Evolutionary conservation across 176 grass and related monocot genomes (phyloP), one percentile per base, ranked within the genome.

Genomic region (Juncus inflexus): DNA sequence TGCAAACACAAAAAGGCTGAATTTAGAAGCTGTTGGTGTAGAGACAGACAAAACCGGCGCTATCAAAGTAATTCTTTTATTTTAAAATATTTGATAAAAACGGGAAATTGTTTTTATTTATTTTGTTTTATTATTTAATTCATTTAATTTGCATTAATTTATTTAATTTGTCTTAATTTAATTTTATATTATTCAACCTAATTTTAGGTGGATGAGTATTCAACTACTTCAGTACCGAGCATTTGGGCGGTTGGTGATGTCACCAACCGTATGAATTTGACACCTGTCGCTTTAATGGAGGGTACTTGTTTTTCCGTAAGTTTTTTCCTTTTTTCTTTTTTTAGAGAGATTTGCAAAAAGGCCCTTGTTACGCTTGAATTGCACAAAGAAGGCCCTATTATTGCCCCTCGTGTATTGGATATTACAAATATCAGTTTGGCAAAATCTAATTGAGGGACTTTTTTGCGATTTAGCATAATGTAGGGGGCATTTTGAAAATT

Each of bases 221-320:
- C 87, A 76, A 13, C 81, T 28, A 84, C 87, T 52, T 81, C 62
- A 52, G 79, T 89, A 72, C 83, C 94, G 19, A 97, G 2, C 42
- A 74, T 97, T 84, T 97, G 94, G 94, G 94, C 94, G 75, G 88
- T 97, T 54, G 88, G 94, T 69, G 94, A 97, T 84, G 94, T 91
- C 15, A 97, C 94, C 40, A 97, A 97, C 37, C 82, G 88, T 51
- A 84, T 97, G 69, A 97, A 97, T 79, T 75, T 97, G 13, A 97
- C 94, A 35, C 94, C 88, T 79, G 83, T 97, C 67, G 94, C 94
- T 36, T 85, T 91, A 64, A 97, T 91, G 94, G 94, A 97, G 82
- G 94, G 85, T 74, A 91, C 88, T 63, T 97, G 82, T 40, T 97
- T 97, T 82, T 50, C 94, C 67, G 94, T 97, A 97, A 40, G 94